These are phyloP conservation scores for Trametes maxima DNA, from an alignment of 768 basidiomycete species.

Conservation along the genomic window DNA sequence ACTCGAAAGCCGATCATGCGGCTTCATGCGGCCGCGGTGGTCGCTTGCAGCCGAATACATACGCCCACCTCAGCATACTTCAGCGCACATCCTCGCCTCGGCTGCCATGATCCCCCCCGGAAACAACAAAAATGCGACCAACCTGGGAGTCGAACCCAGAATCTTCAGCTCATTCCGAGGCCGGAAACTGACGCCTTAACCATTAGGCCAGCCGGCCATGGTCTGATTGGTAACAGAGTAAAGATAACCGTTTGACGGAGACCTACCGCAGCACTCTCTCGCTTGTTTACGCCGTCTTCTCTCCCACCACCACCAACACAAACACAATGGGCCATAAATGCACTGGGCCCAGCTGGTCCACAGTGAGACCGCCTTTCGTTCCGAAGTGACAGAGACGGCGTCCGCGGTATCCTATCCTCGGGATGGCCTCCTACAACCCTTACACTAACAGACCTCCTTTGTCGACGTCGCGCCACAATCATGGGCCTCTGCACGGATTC, in stretches of 20 bases:
- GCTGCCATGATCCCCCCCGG: no score
- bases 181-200: conserved; percentile 19
- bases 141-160: conserved; percentile 17
- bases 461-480: neutral
- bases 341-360: neutral
- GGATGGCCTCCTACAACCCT: conserved; percentile 21
- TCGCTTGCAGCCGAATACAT: no score
- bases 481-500: conserved; percentile 31
- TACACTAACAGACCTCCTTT: conserved; percentile 26
- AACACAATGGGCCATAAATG: no score
- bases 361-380: neutral
- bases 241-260: no score
- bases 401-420: no score
- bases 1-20: no score
- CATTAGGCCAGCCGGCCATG: conserved; percentile 15
- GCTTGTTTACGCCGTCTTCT: no score
- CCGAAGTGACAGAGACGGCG: neutral
- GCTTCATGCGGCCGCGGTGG: no score
- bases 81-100: no score
- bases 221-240: neutral
- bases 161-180: conserved; percentile 2
- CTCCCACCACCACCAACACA: no score
- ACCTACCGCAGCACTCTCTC: neutral
- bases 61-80: no score
- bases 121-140: conserved; percentile 4